These are phyloP conservation scores for Pterocarpus santalinus DNA, from an alignment of 306 rosid genomes.

Conservation along the genomic window DNA sequence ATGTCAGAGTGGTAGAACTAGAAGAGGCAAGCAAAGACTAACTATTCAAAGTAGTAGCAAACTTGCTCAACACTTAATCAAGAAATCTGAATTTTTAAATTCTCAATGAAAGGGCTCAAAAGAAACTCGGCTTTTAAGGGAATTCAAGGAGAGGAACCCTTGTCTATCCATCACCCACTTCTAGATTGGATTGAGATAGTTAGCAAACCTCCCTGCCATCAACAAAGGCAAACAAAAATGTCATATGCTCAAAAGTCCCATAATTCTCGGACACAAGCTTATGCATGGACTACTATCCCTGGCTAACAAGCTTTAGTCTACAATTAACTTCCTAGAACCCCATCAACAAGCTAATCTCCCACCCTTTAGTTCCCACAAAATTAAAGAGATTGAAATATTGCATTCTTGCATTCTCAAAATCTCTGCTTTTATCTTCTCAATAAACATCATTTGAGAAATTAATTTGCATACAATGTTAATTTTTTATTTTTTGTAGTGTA, in stretches of 20 bases:
- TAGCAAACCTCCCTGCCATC: constrained; percentile 65
- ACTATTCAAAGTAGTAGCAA: constrained; percentile 35
- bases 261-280: not conserved
- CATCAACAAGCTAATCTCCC: no score
- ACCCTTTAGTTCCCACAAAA: no score
- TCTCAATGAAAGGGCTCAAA: constrained; percentile 5
- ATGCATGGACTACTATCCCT: not conserved
- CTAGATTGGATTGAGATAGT: constrained; percentile 72
- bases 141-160: constrained; percentile 32
- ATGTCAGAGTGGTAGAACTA: constrained; percentile 34
- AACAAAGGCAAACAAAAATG: constrained; percentile 27
- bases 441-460: not conserved
- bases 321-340: not conserved
- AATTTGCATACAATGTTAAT: no score
- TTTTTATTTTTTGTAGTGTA: no score
- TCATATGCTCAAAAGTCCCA: not conserved
- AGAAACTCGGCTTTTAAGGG: constrained; percentile 8
- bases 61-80: constrained; percentile 37
- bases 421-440: not conserved
- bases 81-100: constrained; percentile 32
- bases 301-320: not conserved
- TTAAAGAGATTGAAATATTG: no score
- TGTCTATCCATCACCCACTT: constrained; percentile 16
- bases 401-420: not conserved
- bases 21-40: constrained; percentile 34